These are phyloP conservation scores for Talaromyces nanjingensis DNA, from an alignment of 495 filamentous ascomycete species.

Conservation along the genomic window DNA sequence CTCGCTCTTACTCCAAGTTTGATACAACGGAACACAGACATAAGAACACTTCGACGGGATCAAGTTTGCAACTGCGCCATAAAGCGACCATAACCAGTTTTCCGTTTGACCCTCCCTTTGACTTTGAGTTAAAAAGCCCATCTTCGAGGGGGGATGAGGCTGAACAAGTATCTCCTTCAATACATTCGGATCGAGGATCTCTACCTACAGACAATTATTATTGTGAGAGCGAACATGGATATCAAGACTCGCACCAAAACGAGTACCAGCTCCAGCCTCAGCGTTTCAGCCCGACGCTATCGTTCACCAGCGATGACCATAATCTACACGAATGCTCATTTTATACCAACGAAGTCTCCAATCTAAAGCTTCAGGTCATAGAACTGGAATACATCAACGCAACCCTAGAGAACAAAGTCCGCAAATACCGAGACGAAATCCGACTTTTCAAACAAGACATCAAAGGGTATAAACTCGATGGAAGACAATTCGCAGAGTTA, in stretches of 20 bases:
- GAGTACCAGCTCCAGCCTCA: not conserved
- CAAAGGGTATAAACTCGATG: constrained; percentile 1
- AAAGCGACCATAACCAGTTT: not conserved
- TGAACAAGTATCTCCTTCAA: not conserved
- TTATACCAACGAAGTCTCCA: constrained; percentile 2
- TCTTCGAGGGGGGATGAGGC: not conserved
- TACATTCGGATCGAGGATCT: not conserved
- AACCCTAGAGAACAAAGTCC: constrained; percentile 3
- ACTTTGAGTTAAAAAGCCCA: not conserved
- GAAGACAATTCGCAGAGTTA: not conserved
- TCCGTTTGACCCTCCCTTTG: not conserved
- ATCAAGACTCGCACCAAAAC: not conserved
- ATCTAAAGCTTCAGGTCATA: constrained; percentile 1
- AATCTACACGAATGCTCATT: constrained; percentile 1
- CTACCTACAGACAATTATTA: not conserved
- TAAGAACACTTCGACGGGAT: not conserved
- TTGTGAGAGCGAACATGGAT: not conserved
- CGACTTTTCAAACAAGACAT: constrained; percentile 8
- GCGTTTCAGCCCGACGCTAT: not conserved
- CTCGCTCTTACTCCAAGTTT: not conserved
- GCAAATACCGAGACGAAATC: constrained; percentile 6
- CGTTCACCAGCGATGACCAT: not conserved
- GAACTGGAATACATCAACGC: constrained; percentile 9
- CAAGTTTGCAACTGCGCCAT: not conserved
- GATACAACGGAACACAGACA: not conserved